Conservation (phyloP, 768 basidiomycete genomes). For the Russula brevipes region DNA sequence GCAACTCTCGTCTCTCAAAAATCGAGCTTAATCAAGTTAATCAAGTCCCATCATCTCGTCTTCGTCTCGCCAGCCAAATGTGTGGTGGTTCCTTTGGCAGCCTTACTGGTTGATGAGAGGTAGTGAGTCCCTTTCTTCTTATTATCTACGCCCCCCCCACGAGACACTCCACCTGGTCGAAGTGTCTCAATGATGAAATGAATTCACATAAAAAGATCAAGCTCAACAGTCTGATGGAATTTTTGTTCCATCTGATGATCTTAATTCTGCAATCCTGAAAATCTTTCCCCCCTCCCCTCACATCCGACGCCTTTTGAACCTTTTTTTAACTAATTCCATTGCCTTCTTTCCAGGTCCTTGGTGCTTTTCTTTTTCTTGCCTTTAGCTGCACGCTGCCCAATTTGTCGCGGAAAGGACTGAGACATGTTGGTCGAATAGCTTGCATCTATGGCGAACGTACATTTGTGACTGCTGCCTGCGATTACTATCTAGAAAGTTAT, state of each 20-base stretch:
- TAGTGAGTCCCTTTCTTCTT: conserved; percentile 4
- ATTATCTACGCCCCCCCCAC: not conserved
- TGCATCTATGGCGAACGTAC: not conserved
- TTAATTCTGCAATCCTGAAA: conserved; percentile 43
- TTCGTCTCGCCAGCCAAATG: too few relatives aligned
- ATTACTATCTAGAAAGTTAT: too few relatives aligned
- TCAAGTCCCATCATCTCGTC: too few relatives aligned
- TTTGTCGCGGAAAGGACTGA: too few relatives aligned
- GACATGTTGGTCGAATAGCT: not conserved
- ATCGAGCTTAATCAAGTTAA: too few relatives aligned
- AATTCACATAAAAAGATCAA: conserved; percentile 40
- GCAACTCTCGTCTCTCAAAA: too few relatives aligned
- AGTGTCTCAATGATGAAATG: conserved; percentile 34
- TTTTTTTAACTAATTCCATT: not conserved
- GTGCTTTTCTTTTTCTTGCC: not conserved
- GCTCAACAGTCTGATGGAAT: conserved; percentile 46
- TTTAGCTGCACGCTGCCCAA: too few relatives aligned
- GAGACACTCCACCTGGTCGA: not conserved
- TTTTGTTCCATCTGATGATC: conserved; percentile 38
- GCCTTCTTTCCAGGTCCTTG: conserved; percentile 1
- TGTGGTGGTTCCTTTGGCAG: not conserved
- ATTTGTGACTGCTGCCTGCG: not conserved
- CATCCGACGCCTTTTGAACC: not conserved
- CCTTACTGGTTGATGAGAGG: not conserved
- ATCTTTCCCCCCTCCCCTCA: not conserved